Conservation (phyloP, 2,329 filamentous ascomycete genomes). For the Pyrenochaeta sp. region DNA sequence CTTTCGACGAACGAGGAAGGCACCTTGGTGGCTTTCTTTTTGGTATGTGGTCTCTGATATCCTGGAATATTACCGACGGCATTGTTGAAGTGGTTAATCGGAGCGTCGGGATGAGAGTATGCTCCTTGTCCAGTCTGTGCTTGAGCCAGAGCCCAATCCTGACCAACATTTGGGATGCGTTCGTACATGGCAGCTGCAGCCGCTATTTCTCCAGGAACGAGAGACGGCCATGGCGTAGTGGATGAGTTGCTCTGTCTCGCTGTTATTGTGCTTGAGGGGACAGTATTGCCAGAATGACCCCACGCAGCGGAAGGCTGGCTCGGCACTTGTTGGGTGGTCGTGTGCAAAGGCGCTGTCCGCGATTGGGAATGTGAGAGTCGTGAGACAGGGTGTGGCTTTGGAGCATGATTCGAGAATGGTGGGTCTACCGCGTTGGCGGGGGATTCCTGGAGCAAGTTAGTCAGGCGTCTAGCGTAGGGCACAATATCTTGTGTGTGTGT, state of each 20-base stretch:
- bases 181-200: conserved; percentile 24
- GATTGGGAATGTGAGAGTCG: conserved; percentile 28
- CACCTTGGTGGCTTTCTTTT: conserved; percentile 40
- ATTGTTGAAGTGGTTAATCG: conserved; percentile 15
- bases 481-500: conserved; percentile 13
- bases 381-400: conserved; percentile 30
- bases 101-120: conserved; percentile 18
- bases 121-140: conserved; percentile 19
- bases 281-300: conserved; percentile 24
- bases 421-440: conserved; percentile 31
- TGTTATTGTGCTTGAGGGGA: conserved; percentile 17
- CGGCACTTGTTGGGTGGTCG: conserved; percentile 22
- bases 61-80: conserved; percentile 8
- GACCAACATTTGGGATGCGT: conserved; percentile 19
- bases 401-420: conserved; percentile 31
- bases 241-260: conserved; percentile 20
- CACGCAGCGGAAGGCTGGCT: conserved; percentile 28
- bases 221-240: conserved; percentile 27
- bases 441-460: conserved; percentile 33
- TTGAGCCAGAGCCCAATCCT: conserved; percentile 29
- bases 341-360: conserved; percentile 22
- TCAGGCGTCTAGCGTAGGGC: conserved; percentile 18
- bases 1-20: conserved; percentile 45
- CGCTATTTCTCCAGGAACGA: conserved; percentile 12
- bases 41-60: conserved; percentile 24